These are phyloP conservation scores for Boechera retrofracta DNA, from an alignment of 345 rosid species.

Conservation along the genomic window DNA sequence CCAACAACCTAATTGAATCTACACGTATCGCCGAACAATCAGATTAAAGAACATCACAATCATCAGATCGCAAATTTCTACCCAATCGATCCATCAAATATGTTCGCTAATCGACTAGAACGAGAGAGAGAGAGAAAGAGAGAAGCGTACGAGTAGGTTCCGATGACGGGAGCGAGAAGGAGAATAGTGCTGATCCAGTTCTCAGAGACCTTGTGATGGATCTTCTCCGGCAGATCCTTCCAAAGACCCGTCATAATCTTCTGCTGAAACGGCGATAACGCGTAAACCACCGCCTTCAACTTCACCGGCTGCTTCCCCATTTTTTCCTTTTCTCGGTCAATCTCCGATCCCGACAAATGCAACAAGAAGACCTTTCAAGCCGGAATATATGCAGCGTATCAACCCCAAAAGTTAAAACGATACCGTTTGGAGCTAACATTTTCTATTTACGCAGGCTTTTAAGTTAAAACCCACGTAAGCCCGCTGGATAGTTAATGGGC, in stretches of 20 bases:
- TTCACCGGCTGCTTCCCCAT: constrained; percentile 84
- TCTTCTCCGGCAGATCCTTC: constrained; percentile 73
- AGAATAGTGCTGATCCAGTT: constrained; percentile 80
- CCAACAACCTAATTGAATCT: constrained; percentile 1
- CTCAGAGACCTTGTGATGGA: constrained; percentile 83
- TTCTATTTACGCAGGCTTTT: not conserved
- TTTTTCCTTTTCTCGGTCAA: not conserved
- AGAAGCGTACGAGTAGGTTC: constrained; percentile 58
- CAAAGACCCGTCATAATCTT: constrained; percentile 74
- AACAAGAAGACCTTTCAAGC: constrained; percentile 19
- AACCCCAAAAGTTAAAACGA: not conserved
- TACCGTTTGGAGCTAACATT: not conserved
- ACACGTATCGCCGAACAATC: not conserved
- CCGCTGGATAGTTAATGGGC: not conserved
- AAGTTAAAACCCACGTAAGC: not conserved
- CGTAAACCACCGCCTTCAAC: constrained; percentile 84
- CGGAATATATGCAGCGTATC: not conserved
- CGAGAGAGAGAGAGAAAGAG: not conserved
- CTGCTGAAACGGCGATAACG: constrained; percentile 83
- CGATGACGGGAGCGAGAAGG: constrained; percentile 69
- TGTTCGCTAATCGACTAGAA: not conserved
- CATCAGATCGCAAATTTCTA: not conserved
- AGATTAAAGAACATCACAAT: not conserved
- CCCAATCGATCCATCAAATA: not conserved
- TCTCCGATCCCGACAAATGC: not conserved